Conservation (phyloP, 2,329 filamentous ascomycete genomes). For the Xylariales sp. region DNA sequence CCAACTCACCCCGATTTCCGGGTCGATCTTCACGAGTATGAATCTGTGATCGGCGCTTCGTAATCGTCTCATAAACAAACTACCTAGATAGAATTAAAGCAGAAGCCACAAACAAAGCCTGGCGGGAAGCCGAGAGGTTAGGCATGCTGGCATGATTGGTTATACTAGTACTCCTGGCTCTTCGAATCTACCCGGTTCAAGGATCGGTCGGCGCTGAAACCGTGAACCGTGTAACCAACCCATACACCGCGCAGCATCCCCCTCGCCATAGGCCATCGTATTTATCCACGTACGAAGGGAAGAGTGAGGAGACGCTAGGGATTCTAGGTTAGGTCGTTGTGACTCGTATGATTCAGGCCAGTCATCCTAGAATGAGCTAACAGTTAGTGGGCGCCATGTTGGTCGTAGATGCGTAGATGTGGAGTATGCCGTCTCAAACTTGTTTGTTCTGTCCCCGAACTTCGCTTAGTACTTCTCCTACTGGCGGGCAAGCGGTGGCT, state of each 20-base stretch:
- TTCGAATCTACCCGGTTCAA: constrained; percentile 93
- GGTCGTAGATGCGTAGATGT: constrained; percentile 7
- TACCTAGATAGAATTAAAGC: neutral
- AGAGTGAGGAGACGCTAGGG: constrained; percentile 1
- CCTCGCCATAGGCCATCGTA: neutral
- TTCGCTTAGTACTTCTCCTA: constrained; percentile 13
- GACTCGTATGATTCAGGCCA: constrained; percentile 10
- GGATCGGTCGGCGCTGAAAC: constrained; percentile 57
- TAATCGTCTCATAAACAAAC: neutral
- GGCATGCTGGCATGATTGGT: constrained; percentile 89
- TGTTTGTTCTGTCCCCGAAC: constrained; percentile 8
- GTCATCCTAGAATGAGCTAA: constrained; percentile 8
- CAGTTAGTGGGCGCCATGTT: constrained; percentile 3
- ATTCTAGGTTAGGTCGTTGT: neutral
- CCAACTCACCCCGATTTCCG: neutral
- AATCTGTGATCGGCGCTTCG: constrained; percentile 13
- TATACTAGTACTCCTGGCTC: constrained; percentile 81
- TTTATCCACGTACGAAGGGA: neutral
- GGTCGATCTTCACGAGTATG: neutral
- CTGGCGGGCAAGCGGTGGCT: constrained; percentile 1
- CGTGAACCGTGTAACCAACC: neutral
- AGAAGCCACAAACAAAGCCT: constrained; percentile 81
- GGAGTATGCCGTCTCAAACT: constrained; percentile 9
- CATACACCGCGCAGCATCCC: neutral
- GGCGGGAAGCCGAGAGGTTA: constrained; percentile 88